Evolutionary conservation across 441 rosid genomes (phyloP).

Genomic region (Populus trichocarpa): DNA sequence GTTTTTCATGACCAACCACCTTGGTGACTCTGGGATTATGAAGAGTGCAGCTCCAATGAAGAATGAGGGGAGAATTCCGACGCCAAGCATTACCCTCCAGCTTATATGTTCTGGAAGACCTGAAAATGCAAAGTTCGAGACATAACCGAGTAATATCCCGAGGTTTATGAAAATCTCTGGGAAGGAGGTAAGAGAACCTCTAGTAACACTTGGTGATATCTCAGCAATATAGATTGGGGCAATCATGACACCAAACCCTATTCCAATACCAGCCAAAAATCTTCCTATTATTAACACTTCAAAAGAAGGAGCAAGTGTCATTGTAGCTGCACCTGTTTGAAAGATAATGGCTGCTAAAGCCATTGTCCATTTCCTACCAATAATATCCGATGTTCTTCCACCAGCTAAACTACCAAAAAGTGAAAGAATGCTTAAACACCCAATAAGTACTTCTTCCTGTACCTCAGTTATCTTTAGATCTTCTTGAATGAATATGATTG

Average conservation of each 20-base stretch:
- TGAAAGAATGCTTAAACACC: conserved; percentile 70
- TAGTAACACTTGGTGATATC: conserved; percentile 60
- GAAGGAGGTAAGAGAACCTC: conserved; percentile 83
- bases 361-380: conserved; percentile 94
- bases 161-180: conserved; percentile 80
- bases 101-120: conserved; percentile 59
- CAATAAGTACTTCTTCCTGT: conserved; percentile 74
- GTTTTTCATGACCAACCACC: conserved; percentile 82
- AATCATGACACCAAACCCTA: conserved; percentile 81
- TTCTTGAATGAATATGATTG: conserved; percentile 77
- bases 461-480: conserved; percentile 78
- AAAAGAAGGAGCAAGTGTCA: conserved; percentile 78
- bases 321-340: conserved; percentile 68
- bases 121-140: conserved; percentile 80
- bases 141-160: conserved; percentile 84
- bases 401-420: conserved; percentile 84
- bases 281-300: conserved; percentile 69
- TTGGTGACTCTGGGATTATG: conserved; percentile 84
- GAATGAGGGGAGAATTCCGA: conserved; percentile 73
- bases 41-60: conserved; percentile 70
- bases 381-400: conserved; percentile 72
- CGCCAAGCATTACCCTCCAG: conserved; percentile 93
- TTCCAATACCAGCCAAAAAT: conserved; percentile 72
- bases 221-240: conserved; percentile 89
- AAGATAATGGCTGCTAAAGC: conserved; percentile 75